These are phyloP conservation scores for Podaxis pistillaris DNA, from an alignment of 768 basidiomycete species.

Conservation along the genomic window DNA sequence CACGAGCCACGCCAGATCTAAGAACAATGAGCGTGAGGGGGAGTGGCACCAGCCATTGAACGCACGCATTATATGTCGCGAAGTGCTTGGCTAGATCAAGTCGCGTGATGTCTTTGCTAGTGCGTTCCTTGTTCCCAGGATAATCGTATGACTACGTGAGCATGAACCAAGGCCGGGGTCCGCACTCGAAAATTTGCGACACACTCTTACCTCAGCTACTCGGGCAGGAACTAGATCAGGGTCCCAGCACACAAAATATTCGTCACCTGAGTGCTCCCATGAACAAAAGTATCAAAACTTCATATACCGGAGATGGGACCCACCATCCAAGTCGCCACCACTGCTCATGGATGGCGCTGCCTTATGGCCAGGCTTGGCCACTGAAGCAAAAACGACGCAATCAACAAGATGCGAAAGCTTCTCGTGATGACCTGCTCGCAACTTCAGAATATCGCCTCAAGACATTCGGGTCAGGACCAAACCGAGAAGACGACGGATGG, in stretches of 20 bases:
- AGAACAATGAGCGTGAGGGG: constrained; percentile 1
- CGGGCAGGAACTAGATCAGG: constrained; percentile 54
- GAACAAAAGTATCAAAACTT: neutral
- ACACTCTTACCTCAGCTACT: constrained; percentile 46
- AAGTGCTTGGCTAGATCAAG: constrained; percentile 64
- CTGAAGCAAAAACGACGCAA: constrained; percentile 65
- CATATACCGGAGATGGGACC: neutral
- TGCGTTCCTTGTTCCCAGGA: constrained; percentile 57
- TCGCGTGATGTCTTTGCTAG: constrained; percentile 46
- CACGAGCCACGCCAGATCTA: constrained; percentile 57
- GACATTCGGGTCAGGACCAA: neutral
- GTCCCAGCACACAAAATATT: constrained; percentile 73
- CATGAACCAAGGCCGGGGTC: neutral
- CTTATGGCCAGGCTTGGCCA: constrained; percentile 53
- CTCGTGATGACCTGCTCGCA: constrained; percentile 54
- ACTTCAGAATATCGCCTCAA: constrained; percentile 61
- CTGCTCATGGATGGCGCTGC: constrained; percentile 71
- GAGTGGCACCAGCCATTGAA: neutral
- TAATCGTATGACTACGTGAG: constrained; percentile 61
- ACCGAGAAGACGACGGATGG: neutral
- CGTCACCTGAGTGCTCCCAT: constrained; percentile 42
- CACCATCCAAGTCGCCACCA: constrained; percentile 64
- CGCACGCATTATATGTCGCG: constrained; percentile 61
- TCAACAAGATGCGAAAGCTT: constrained; percentile 57
- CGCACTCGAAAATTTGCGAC: neutral